These are phyloP conservation scores for Blastocystis sp. DNA, from an alignment of 352 stramenopile species.

Conservation along the genomic window DNA sequence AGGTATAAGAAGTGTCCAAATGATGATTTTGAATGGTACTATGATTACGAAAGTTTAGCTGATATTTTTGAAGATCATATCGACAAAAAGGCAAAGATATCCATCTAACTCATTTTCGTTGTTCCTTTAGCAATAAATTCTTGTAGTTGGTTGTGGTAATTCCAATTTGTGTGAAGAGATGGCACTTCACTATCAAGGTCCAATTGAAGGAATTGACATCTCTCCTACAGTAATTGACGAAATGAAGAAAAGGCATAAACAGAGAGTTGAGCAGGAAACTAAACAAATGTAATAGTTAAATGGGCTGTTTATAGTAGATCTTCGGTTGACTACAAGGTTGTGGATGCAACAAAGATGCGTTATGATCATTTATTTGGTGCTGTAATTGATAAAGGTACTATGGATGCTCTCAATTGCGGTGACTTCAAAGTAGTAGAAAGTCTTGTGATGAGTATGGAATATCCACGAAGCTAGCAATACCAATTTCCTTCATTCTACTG, in stretches of 20 bases:
- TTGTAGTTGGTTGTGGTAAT: constrained; percentile 64
- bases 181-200: constrained; percentile 33
- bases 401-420: constrained; percentile 57
- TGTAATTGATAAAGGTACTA: constrained; percentile 57
- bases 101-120: background rate
- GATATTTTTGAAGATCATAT: constrained; percentile 49
- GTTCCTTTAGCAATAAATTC: constrained; percentile 2
- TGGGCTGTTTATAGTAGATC: constrained; percentile 1
- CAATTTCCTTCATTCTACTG: background rate
- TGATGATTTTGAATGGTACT: constrained; percentile 65
- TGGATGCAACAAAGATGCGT: constrained; percentile 33
- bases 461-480: background rate
- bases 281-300: background rate
- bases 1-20: constrained; percentile 52
- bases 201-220: constrained; percentile 65
- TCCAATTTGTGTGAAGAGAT: constrained; percentile 58
- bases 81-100: constrained; percentile 40
- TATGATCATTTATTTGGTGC: constrained; percentile 25
- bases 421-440: constrained; percentile 30
- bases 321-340: constrained; percentile 28
- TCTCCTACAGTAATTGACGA: constrained; percentile 47
- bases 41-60: constrained; percentile 57
- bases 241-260: constrained; percentile 33
- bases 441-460: constrained; percentile 50
- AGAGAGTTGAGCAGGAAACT: background rate